Conservation (phyloP, 106 monocot genomes). For the Dendrobium huoshanense region DNA sequence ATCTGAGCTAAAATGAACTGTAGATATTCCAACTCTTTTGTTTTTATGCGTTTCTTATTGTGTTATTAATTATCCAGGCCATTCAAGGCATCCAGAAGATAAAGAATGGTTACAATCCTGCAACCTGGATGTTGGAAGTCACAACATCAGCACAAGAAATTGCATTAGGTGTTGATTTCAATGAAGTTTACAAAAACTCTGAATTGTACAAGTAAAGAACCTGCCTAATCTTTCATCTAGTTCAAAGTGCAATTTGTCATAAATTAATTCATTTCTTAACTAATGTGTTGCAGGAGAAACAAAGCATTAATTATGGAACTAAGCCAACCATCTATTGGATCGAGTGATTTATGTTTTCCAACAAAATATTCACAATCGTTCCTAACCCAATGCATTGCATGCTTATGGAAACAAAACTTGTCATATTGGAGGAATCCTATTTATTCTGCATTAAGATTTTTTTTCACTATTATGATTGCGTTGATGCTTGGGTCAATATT, state of each 20-base stretch:
- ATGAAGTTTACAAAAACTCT: slow-evolving; percentile 29
- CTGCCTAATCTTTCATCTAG: neutral
- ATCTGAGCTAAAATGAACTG: neutral
- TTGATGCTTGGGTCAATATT: slow-evolving; percentile 65
- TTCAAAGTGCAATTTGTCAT: no score
- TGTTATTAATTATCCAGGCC: slow-evolving; percentile 9
- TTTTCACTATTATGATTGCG: slow-evolving; percentile 45
- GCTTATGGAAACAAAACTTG: slow-evolving; percentile 71
- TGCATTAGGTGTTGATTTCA: slow-evolving; percentile 20
- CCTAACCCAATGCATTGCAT: slow-evolving; percentile 50
- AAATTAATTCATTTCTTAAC: neutral
- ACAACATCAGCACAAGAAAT: slow-evolving; percentile 18
- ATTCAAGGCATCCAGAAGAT: slow-evolving; percentile 35
- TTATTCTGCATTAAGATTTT: slow-evolving; percentile 39
- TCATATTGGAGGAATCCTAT: slow-evolving; percentile 80
- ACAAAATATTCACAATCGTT: slow-evolving; percentile 49
- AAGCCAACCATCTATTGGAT: slow-evolving; percentile 36
- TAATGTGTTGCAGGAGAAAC: slow-evolving; percentile 43
- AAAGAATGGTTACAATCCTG: slow-evolving; percentile 48
- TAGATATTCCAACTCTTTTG: no score
- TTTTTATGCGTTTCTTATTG: no score
- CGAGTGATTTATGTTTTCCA: slow-evolving; percentile 55
- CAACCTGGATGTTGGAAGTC: slow-evolving; percentile 61
- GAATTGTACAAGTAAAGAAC: slow-evolving; percentile 24
- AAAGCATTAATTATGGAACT: slow-evolving; percentile 45